phyloP scores from a whole-genome alignment of 169 alveolate genomes.

The Plasmodium malariae region DNA sequence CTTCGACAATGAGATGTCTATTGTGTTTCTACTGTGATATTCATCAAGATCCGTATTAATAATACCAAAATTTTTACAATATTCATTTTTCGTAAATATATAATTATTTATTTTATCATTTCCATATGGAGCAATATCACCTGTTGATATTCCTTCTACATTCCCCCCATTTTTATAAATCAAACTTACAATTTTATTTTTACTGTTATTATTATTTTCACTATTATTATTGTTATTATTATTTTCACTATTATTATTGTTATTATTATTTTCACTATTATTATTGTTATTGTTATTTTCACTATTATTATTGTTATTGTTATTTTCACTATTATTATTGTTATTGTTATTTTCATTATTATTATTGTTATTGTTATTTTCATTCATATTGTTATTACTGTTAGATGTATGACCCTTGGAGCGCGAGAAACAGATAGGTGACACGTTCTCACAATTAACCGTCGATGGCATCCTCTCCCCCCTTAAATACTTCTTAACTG shows the following conservation, averaged over 20 bases:
- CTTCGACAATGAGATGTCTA: too few relatives aligned
- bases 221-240: conserved; percentile 3
- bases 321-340: too few relatives aligned
- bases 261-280: too few relatives aligned
- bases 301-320: too few relatives aligned
- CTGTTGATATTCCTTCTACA: background rate
- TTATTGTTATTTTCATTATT: too few relatives aligned
- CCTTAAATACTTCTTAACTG: background rate
- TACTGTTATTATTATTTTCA: background rate
- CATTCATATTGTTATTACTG: background rate
- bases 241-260: too few relatives aligned
- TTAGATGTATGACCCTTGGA: too few relatives aligned
- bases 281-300: too few relatives aligned
- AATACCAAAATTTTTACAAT: background rate
- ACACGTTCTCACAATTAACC: background rate
- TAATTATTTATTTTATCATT: background rate
- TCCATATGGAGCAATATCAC: background rate
- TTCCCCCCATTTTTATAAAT: background rate
- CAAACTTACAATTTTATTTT: background rate
- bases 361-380: background rate
- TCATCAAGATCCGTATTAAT: conserved; percentile 2
- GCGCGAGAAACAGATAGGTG: too few relatives aligned
- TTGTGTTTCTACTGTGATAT: too few relatives aligned
- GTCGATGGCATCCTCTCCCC: background rate
- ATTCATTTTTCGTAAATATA: background rate